These are phyloP conservation scores for Neurospora sp. DNA, from an alignment of 495 filamentous ascomycete genomes.

Conservation along the genomic window DNA sequence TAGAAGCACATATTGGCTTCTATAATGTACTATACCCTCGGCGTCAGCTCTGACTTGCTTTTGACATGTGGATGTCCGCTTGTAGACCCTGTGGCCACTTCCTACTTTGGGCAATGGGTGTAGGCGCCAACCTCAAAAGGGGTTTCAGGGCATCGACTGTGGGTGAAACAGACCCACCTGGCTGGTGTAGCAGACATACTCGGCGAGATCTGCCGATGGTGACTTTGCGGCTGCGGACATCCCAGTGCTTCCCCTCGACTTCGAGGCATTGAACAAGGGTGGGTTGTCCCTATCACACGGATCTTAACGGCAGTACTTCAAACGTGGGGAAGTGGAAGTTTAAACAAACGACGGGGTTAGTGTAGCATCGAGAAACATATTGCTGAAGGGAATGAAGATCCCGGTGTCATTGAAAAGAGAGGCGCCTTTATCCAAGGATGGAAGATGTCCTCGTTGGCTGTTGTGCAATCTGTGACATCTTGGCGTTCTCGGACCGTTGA, in stretches of 20 bases:
- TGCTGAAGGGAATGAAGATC: background rate
- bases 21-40: background rate
- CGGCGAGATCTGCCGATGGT: background rate
- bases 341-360: background rate
- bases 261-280: background rate
- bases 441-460: background rate
- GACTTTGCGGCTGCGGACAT: background rate
- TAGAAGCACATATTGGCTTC: background rate
- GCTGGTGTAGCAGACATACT: background rate
- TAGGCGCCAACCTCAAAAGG: background rate
- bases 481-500: background rate
- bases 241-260: background rate
- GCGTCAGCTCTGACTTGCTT: background rate
- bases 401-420: background rate
- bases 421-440: background rate
- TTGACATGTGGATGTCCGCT: background rate
- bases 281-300: background rate
- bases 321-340: background rate
- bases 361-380: background rate
- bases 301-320: background rate
- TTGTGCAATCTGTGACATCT: background rate
- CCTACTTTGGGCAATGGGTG: background rate
- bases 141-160: background rate
- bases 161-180: conserved; percentile 13
- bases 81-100: background rate